Evolutionary conservation across 768 basidiomycete genomes (phyloP).

Genomic region (Mrakia frigida): DNA sequence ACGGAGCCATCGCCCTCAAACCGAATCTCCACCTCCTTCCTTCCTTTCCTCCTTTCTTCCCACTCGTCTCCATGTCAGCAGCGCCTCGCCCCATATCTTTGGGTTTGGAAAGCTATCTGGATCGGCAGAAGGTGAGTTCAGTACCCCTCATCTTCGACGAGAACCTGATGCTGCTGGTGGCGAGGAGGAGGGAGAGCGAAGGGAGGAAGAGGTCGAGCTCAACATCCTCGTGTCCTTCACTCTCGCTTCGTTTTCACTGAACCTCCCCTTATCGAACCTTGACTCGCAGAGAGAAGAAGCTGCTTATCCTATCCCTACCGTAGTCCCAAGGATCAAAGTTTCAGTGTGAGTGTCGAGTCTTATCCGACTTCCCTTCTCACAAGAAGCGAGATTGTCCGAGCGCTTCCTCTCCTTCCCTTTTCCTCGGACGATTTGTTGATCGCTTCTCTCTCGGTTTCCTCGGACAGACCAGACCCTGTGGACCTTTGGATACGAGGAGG

Average conservation of each 20-base stretch:
- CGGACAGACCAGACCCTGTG: not conserved
- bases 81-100: not conserved
- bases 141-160: not conserved
- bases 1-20: no score
- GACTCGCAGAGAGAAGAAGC: not conserved
- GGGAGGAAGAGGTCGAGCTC: not conserved
- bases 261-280: not conserved
- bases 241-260: not conserved
- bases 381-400: not conserved
- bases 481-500: conserved; percentile 8
- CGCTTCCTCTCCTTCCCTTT: not conserved
- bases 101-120: not conserved
- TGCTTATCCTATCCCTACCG: not conserved
- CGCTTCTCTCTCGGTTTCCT: not conserved
- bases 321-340: not conserved
- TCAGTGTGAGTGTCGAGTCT: not conserved
- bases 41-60: not conserved
- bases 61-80: not conserved
- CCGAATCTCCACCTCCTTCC: no score
- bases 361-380: not conserved
- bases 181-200: not conserved
- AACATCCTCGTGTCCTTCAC: not conserved
- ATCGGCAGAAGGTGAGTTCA: conserved; percentile 4
- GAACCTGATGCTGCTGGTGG: not conserved
- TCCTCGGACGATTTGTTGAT: not conserved